Base-by-base conservation (phyloP, 331 rosid genomes). In the Acacia concinna region DNA sequence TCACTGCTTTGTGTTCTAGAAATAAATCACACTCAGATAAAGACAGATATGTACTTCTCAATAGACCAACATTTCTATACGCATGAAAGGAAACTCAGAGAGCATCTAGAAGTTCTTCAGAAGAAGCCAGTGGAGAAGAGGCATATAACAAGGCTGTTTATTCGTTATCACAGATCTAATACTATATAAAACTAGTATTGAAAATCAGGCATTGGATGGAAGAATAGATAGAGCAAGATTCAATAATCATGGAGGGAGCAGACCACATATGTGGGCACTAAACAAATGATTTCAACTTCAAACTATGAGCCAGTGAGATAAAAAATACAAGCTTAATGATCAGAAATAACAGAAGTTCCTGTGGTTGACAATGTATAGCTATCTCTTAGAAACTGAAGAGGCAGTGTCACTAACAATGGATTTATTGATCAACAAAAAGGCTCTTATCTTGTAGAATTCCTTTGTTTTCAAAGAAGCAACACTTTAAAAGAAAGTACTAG, bases 191-290 rank as follows among this genome's bases (percentile, higher is more conserved):
- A 14, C 71, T n/a, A 52, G 18, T 38, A 31, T 74, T 44, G 43
- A 43, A 63, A 81, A 57, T 30, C 44, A 25, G 84, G 27, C 54
- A 52, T 38, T 20, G 49, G 40, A 67, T 74, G 79, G 28, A 28
- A 49, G 46, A 80, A 80, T 18, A 17, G 56, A 41, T 49, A 57
- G 56, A 17, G 14, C 35, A 49, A 37, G 60, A 32, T 72, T 23
- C 28, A 34, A 77, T 15, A 14, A 77, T 25, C 18, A 46, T 17
- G 28, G 41, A 60, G 46, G 8, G 8, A 14, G 68, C 13, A 7
- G 46, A 51, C 74, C 64, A 27, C 28, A 81, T 74, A 28, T 20
- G 4, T 43, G 12, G 12, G 76, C 27, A 54, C 64, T 71, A 75
- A 32, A 43, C 17, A 28, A 8, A 64, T 32, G 30, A 59, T 35